phyloP scores from a whole-genome alignment of 441 rosid genomes.

The Bruguiera hainesii region DNA sequence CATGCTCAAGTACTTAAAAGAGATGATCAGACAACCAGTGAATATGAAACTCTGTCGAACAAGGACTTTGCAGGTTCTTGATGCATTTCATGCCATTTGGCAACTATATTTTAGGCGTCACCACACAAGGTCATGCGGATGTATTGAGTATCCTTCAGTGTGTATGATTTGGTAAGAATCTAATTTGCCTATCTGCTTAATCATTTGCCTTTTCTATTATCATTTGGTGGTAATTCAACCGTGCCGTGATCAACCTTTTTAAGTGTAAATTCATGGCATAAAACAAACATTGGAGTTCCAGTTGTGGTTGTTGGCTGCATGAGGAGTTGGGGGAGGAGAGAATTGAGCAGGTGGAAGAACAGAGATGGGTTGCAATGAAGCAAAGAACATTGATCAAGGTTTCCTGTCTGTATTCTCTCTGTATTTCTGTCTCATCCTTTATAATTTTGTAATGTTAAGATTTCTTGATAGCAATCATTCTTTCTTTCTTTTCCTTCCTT shows the following conservation, averaged over 20 bases:
- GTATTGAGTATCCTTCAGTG: neutral
- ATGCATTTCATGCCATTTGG: neutral
- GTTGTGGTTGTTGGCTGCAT: neutral
- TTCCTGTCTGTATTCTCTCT: neutral
- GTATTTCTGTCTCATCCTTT: neutral
- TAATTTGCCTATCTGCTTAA: neutral
- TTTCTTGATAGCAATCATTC: neutral
- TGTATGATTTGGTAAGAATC: neutral
- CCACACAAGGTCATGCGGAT: neutral
- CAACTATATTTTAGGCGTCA: neutral
- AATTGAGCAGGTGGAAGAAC: neutral
- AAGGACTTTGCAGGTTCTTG: no score
- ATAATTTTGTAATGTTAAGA: neutral
- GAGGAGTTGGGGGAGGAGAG: neutral
- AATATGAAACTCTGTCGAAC: no score
- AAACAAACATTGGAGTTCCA: neutral
- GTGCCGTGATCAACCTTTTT: neutral
- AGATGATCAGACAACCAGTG: no score
- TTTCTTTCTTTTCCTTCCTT: neutral
- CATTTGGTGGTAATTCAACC: neutral
- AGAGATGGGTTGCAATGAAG: constrained; percentile 6
- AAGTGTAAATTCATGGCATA: neutral
- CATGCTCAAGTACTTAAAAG: no score
- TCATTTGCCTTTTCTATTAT: neutral
- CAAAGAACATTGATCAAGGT: constrained; percentile 18